Conservation (phyloP, 495 filamentous ascomycete genomes). For the Coniosporium apollinis region DNA sequence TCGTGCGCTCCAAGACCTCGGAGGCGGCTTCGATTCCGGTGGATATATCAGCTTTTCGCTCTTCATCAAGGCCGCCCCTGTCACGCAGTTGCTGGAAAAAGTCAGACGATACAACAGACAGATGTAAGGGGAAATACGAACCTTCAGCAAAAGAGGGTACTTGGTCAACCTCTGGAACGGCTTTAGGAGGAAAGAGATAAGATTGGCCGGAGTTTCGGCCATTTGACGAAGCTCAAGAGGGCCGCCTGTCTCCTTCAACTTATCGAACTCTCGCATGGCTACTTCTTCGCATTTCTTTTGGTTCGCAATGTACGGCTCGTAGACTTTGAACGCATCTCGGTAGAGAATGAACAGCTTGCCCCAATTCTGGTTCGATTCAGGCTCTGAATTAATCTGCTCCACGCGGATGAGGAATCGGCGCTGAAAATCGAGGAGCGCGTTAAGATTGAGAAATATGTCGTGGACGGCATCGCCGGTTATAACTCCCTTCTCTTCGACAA, state of each 20-base stretch:
- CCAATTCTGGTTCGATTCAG: conserved; percentile 73
- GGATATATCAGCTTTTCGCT: conserved; percentile 48
- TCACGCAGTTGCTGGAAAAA: conserved; percentile 62
- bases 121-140: conserved; percentile 24
- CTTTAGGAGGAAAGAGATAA: conserved; percentile 86
- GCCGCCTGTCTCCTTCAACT: conserved; percentile 38
- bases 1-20: conserved; percentile 62
- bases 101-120: conserved; percentile 1
- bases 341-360: conserved; percentile 65
- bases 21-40: conserved; percentile 61
- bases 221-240: conserved; percentile 41
- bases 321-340: conserved; percentile 70
- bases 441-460: conserved; percentile 91
- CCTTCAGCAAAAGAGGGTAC: conserved; percentile 79
- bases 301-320: conserved; percentile 94
- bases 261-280: conserved; percentile 44
- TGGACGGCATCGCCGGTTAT: conserved; percentile 83
- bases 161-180: conserved; percentile 91
- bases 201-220: conserved; percentile 38
- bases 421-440: conserved; percentile 86
- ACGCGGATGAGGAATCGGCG: conserved; percentile 86
- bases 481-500: conserved; percentile 68
- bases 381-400: conserved; percentile 79
- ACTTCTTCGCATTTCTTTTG: conserved; percentile 53
- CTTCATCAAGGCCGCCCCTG: conserved; percentile 52